phyloP scores from a whole-genome alignment of 352 stramenopile genomes.

The Elongisporangium undulatum region DNA sequence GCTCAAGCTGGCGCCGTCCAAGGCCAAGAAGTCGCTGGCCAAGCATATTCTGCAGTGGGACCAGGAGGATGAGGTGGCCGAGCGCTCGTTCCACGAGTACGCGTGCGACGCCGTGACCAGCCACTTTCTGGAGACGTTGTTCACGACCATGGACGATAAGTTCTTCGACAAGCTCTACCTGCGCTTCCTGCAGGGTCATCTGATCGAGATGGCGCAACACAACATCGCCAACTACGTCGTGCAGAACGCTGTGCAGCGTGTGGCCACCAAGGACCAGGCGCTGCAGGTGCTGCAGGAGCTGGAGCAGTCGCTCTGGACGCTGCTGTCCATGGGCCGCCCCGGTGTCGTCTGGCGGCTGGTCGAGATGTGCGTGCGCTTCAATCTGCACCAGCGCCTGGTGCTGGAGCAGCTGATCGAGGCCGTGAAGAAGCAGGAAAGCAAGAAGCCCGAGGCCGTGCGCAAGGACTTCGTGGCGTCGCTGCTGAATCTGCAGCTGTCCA shows the following conservation, averaged over 20 bases:
- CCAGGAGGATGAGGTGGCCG: conserved; percentile 36
- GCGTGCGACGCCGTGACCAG: conserved; percentile 70
- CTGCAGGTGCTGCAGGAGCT: conserved; percentile 54
- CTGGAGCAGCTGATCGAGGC: conserved; percentile 51
- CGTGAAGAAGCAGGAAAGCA: conserved; percentile 72
- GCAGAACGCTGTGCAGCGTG: conserved; percentile 61
- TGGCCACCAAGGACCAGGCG: conserved; percentile 36
- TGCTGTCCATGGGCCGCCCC: conserved; percentile 62
- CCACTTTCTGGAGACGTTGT: conserved; percentile 71
- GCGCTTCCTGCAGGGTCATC: conserved; percentile 52
- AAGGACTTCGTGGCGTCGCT: conserved; percentile 64
- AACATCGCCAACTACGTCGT: conserved; percentile 83
- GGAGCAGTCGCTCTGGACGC: conserved; percentile 51
- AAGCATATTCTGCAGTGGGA: conserved; percentile 70
- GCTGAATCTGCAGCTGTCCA: conserved; percentile 64
- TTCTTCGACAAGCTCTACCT: conserved; percentile 66
- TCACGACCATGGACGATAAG: conserved; percentile 47
- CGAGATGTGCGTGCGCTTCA: conserved; percentile 67
- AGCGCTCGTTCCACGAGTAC: conserved; percentile 61
- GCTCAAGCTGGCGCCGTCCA: conserved; percentile 50
- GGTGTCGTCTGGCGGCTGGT: conserved; percentile 77
- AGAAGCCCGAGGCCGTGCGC: conserved; percentile 66
- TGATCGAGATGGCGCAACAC: conserved; percentile 71
- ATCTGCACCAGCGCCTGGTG: conserved; percentile 42
- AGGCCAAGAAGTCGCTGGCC: conserved; percentile 43